Percentiles rank a stretch among this genome's conserved stretches.
phyloP scores from a whole-genome alignment of 2,329 filamentous ascomycete species.

The Colletotrichum kahawae region DNA sequence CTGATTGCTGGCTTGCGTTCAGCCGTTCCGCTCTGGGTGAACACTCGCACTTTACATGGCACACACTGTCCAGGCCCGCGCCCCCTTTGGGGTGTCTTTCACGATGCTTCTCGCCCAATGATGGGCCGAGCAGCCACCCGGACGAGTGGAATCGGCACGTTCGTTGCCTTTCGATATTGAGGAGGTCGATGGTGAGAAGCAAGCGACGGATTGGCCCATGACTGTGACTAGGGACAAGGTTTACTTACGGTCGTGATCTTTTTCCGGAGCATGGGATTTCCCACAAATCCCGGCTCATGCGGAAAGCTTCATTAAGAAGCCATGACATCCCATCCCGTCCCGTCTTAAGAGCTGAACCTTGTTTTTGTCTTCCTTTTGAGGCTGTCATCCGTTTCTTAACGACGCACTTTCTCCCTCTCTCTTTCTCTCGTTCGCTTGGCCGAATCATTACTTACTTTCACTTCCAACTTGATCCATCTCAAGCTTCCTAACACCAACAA shows the following conservation, averaged over 20 bases:
- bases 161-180: background rate
- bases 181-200: background rate
- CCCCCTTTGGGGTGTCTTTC: background rate
- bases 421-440: background rate
- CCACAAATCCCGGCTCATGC: background rate
- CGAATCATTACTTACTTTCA: background rate
- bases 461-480: background rate
- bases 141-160: background rate
- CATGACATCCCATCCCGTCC: background rate
- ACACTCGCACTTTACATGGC: conserved; percentile 1
- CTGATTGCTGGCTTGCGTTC: background rate
- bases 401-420: background rate
- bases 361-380: background rate
- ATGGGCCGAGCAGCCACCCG: background rate
- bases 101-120: conserved; percentile 4
- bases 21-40: background rate
- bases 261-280: background rate
- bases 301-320: background rate
- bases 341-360: background rate
- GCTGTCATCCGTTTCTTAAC: background rate
- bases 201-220: background rate
- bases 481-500: background rate
- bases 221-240: background rate
- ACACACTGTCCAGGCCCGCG: background rate
- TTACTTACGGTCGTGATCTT: background rate